phyloP scores from a whole-genome alignment of 2,329 filamentous ascomycete species.

The Monosporascus sp. region DNA sequence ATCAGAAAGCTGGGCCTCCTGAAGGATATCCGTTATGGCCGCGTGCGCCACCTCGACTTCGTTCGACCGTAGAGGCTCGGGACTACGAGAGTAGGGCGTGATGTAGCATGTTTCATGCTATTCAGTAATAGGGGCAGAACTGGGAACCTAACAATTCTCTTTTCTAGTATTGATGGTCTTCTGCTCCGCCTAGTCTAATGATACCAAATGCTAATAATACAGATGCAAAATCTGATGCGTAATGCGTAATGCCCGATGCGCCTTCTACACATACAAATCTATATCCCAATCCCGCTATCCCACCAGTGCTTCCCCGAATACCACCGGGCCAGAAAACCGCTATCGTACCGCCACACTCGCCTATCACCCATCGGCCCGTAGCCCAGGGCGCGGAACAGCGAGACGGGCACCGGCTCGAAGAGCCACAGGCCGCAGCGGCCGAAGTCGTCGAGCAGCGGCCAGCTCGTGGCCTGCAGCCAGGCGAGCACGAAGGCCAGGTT shows the following conservation, averaged over 20 bases:
- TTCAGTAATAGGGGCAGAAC: not conserved
- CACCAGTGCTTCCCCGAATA: conserved; percentile 60
- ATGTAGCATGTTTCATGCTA: not conserved
- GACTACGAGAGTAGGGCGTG: not conserved
- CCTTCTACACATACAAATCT: not conserved
- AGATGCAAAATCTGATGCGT: not conserved
- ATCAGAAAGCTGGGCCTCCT: conserved; percentile 32
- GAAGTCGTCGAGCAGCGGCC: conserved; percentile 71
- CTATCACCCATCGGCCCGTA: conserved; percentile 55
- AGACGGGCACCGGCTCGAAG: conserved; percentile 76
- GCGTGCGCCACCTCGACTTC: conserved; percentile 14
- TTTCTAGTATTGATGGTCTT: not conserved
- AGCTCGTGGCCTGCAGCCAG: conserved; percentile 66
- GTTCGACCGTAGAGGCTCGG: not conserved
- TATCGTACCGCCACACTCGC: conserved; percentile 61
- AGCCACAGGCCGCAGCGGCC: conserved; percentile 70
- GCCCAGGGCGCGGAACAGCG: conserved; percentile 60
- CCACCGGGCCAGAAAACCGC: conserved; percentile 47
- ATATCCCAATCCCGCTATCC: conserved; percentile 34
- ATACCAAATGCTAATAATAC: not conserved
- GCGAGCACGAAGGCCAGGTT: conserved; percentile 58
- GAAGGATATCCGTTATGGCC: conserved; percentile 25
- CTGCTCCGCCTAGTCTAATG: too few relatives aligned
- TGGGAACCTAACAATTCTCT: too few relatives aligned
- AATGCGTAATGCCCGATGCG: conserved; percentile 2